Conservation (phyloP, 768 basidiomycete species). For the Boletus barrowsii region DNA sequence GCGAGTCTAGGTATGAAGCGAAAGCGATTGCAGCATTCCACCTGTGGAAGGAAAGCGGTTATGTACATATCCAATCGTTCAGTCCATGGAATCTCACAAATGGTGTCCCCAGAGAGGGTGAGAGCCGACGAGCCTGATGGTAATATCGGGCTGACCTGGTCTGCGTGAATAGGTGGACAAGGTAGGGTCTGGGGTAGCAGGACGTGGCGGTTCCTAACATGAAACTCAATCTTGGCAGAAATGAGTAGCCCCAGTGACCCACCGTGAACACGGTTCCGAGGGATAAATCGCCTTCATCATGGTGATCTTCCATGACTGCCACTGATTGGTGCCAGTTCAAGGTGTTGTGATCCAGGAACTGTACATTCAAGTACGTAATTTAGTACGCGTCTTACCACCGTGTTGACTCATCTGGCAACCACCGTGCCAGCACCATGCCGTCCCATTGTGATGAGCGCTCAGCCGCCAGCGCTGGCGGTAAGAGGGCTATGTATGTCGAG, state of each 20-base stretch:
- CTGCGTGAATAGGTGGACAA: slow-evolving; percentile 46
- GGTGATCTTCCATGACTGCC: slow-evolving; percentile 7
- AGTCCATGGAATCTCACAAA: slow-evolving; percentile 43
- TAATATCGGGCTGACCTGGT: slow-evolving; percentile 33
- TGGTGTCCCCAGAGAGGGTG: slow-evolving; percentile 84
- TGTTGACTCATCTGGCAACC: no score
- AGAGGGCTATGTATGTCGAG: no score
- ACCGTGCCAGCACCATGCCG: no score
- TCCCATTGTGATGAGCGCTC: no score
- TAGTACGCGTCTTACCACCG: no score
- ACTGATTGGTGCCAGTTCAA: no score
- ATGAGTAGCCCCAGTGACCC: slow-evolving; percentile 10
- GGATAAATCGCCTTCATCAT: slow-evolving; percentile 33
- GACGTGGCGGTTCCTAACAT: slow-evolving; percentile 56
- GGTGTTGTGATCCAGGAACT: no score
- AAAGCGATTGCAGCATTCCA: slow-evolving; percentile 81
- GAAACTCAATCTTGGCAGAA: neutral
- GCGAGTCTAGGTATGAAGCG: slow-evolving; percentile 63
- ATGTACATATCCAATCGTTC: neutral
- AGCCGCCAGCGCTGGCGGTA: no score
- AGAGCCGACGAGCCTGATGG: slow-evolving; percentile 69
- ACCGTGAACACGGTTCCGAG: slow-evolving; percentile 54
- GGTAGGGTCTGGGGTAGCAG: slow-evolving; percentile 65
- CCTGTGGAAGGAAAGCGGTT: slow-evolving; percentile 34
- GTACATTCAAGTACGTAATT: no score